Base-by-base conservation (phyloP, 305 asterid genomes). In the Plantago coronopus region DNA sequence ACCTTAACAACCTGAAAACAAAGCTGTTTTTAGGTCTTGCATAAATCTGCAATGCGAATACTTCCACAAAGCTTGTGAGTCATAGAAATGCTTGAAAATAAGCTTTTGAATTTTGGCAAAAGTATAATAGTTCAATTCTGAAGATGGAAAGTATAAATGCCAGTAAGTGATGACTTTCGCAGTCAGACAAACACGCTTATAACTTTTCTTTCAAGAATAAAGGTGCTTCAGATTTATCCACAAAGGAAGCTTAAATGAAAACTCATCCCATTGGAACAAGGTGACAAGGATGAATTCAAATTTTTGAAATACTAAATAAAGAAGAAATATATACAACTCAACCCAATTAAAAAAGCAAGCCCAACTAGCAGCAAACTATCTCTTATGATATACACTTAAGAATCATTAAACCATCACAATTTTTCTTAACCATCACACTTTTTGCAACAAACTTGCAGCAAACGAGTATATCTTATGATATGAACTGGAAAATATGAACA, bases 1-100 rank as follows among this genome's bases (percentile, higher is more conserved):
- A 91, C 96, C 79, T 91, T 88, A 50, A 88, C 94, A 62, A 88
- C 98, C 98, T 88, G 83, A 53, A 73, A 12, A 55, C 7, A 31
- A 54, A 59, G 46, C 62, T 18, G 37, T 17, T 8, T 31, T 65
- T 59, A 70, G 66, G 64, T 61, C 51, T 67, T 65, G 57, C 21
- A 64, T 23, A 18, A 48, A 48, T 13, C 54, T 48, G 54, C 3
- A 48, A 48, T 48, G 54, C 19, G 5, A 48, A 48, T 14, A 18
- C 34, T 27, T 4, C 11, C 3, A 13, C 20, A 16, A 5, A 19
- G 27, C 5, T 48, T 48, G 54, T 19, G 54, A 48, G 7, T 8
- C 40, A 34, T 7, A 6, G 12, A 34, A 34, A 34, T 34, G 40
- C 40, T 34, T 34, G 13, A 34, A 34, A 34, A 34, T n/a, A n/a